Evolutionary conservation across 768 basidiomycete genomes (phyloP).

Genomic region (Mycena amicta): DNA sequence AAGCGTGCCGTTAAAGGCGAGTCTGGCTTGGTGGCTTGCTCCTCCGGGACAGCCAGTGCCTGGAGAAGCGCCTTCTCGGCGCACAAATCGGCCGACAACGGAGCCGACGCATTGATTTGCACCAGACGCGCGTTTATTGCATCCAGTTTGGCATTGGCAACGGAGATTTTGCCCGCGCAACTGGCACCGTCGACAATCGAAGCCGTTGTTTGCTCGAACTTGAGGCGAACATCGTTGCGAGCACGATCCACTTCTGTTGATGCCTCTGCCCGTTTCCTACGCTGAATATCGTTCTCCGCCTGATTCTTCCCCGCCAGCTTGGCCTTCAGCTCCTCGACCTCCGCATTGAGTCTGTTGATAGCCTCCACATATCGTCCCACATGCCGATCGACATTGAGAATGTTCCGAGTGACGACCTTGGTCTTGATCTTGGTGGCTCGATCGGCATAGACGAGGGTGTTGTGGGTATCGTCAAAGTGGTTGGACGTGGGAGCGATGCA

Average conservation of each 20-base stretch:
- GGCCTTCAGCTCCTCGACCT: constrained; percentile 85
- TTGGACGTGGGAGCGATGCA: constrained; percentile 93
- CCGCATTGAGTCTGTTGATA: constrained; percentile 83
- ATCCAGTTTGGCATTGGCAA: constrained; percentile 69
- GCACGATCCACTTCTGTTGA: constrained; percentile 73
- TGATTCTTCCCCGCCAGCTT: constrained; percentile 75
- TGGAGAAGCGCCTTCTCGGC: constrained; percentile 73
- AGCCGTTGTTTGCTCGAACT: constrained; percentile 69
- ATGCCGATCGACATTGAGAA: constrained; percentile 92
- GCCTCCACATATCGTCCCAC: constrained; percentile 95
- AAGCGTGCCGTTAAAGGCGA: constrained; percentile 62
- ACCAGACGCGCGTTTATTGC: constrained; percentile 64
- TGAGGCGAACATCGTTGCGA: constrained; percentile 69
- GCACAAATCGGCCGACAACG: constrained; percentile 59
- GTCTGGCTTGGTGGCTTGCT: constrained; percentile 59
- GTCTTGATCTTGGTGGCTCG: constrained; percentile 99
- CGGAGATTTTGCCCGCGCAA: constrained; percentile 70
- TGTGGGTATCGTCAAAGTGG: constrained; percentile 98
- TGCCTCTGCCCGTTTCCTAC: constrained; percentile 72
- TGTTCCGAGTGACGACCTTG: constrained; percentile 92
- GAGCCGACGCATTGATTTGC: constrained; percentile 49
- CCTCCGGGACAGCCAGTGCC: constrained; percentile 70
- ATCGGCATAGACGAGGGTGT: constrained; percentile 96
- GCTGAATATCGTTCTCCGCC: constrained; percentile 62
- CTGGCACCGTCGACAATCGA: constrained; percentile 76